Evolutionary conservation across 2,329 filamentous ascomycete genomes (phyloP).

Genomic region (Pseudogymnoascus sp.): DNA sequence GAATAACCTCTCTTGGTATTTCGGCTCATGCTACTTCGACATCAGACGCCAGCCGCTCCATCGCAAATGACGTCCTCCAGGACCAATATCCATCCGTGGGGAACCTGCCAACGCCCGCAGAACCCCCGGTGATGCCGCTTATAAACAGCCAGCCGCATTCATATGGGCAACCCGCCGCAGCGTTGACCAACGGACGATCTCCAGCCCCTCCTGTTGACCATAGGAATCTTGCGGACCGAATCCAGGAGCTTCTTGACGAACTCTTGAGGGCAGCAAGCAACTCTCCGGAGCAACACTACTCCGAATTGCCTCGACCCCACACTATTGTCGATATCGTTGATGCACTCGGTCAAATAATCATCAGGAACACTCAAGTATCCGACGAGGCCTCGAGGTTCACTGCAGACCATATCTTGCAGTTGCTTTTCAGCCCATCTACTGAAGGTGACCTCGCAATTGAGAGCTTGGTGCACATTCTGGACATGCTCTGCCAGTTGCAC

Average conservation of each 20-base stretch:
- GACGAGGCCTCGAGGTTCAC: slow-evolving; percentile 54
- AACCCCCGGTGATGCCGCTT: slow-evolving; percentile 47
- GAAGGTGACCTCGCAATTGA: slow-evolving; percentile 53
- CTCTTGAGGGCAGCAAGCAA: slow-evolving; percentile 47
- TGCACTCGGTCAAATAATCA: slow-evolving; percentile 53
- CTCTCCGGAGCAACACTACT: slow-evolving; percentile 52
- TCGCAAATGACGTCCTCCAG: slow-evolving; percentile 58
- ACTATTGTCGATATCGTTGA: slow-evolving; percentile 56
- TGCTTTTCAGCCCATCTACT: slow-evolving; percentile 46
- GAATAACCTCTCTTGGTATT: slow-evolving; percentile 51
- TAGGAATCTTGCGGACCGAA: slow-evolving; percentile 45
- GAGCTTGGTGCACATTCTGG: slow-evolving; percentile 54
- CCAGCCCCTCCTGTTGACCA: slow-evolving; percentile 41
- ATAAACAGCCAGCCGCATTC: slow-evolving; percentile 46
- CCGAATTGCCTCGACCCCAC: slow-evolving; percentile 51
- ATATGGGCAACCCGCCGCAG: slow-evolving; percentile 47
- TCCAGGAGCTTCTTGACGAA: slow-evolving; percentile 52
- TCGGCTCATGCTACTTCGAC: slow-evolving; percentile 48
- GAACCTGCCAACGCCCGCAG: slow-evolving; percentile 50
- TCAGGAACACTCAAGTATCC: slow-evolving; percentile 54
- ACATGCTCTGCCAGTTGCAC: slow-evolving; percentile 51
- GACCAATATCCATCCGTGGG: slow-evolving; percentile 54
- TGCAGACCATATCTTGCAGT: slow-evolving; percentile 51
- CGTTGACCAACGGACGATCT: slow-evolving; percentile 45
- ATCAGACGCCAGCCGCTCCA: slow-evolving; percentile 53